Percentiles rank a stretch among this genome's conserved stretches.
Conservation (phyloP, 768 basidiomycete genomes). For the Austroboletus festivus region DNA sequence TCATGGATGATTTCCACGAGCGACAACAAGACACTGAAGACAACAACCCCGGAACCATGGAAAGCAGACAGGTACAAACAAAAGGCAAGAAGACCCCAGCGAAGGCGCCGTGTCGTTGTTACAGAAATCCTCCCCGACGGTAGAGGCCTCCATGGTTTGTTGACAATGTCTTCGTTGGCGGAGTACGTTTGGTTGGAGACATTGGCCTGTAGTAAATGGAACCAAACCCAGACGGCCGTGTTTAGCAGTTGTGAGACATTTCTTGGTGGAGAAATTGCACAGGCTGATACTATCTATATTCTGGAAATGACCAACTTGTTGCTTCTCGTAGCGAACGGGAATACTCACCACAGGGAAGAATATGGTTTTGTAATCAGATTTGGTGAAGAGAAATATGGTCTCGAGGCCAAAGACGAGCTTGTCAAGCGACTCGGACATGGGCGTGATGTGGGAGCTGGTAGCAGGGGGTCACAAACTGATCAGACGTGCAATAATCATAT, state of each 20-base stretch:
- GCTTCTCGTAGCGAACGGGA: background rate
- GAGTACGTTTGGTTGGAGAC: slow-evolving; percentile 33
- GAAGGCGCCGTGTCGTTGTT: slow-evolving; percentile 19
- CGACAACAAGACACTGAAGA: slow-evolving; percentile 22
- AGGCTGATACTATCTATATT: slow-evolving; percentile 10
- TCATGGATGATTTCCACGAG: slow-evolving; percentile 28
- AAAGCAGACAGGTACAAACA: slow-evolving; percentile 26
- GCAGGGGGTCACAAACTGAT: background rate
- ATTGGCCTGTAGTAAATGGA: slow-evolving; percentile 33
- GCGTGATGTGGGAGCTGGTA: background rate
- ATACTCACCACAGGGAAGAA: slow-evolving; percentile 33
- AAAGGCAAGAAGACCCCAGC: slow-evolving; percentile 31
- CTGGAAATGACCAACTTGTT: background rate
- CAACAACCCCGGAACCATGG: slow-evolving; percentile 18
- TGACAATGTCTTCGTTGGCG: slow-evolving; percentile 30
- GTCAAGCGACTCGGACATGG: background rate
- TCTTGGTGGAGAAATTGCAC: slow-evolving; percentile 1
- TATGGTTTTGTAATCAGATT: slow-evolving; percentile 34
- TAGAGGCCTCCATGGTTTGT: slow-evolving; percentile 38
- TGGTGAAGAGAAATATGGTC: slow-evolving; percentile 35
- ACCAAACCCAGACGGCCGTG: slow-evolving; percentile 27
- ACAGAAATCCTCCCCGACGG: slow-evolving; percentile 33
- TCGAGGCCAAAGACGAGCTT: slow-evolving; percentile 15
- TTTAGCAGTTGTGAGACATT: background rate
- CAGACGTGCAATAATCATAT: background rate